phyloP scores from a whole-genome alignment of 2,329 filamentous ascomycete species.

The Drechslerella dactyloides region DNA sequence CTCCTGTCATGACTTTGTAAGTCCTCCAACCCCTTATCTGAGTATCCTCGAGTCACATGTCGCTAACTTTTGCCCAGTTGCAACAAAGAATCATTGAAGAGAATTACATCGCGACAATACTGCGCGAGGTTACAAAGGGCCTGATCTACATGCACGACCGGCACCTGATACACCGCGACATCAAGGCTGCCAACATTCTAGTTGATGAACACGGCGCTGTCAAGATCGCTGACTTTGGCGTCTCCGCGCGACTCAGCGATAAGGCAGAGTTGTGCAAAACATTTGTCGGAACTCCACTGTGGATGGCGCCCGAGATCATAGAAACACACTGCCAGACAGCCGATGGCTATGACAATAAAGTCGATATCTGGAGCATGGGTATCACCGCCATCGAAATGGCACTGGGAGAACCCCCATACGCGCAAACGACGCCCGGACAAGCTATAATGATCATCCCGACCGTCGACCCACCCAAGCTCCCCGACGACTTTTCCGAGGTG shows the following conservation, averaged over 20 bases:
- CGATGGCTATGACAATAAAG: constrained; percentile 81
- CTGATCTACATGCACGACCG: constrained; percentile 81
- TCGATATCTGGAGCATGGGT: constrained; percentile 90
- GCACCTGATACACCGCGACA: constrained; percentile 92
- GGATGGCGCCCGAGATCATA: constrained; percentile 91
- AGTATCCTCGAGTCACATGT: constrained; percentile 22
- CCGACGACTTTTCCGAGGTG: constrained; percentile 79
- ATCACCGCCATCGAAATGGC: constrained; percentile 92
- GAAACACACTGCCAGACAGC: constrained; percentile 53
- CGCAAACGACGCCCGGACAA: constrained; percentile 88
- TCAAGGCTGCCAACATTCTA: constrained; percentile 98
- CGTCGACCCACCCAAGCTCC: constrained; percentile 79
- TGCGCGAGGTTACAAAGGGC: constrained; percentile 20
- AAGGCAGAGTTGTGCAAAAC: constrained; percentile 91
- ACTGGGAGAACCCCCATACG: constrained; percentile 85
- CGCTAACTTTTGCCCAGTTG: constrained; percentile 11
- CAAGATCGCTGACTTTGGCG: constrained; percentile 95
- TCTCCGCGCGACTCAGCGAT: constrained; percentile 87
- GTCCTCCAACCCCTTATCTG: constrained; percentile 5
- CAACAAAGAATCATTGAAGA: constrained; percentile 29
- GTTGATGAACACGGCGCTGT: constrained; percentile 94
- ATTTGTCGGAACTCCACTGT: constrained; percentile 95
- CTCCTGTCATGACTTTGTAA: background rate
- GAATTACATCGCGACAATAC: constrained; percentile 32
- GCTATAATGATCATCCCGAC: constrained; percentile 91